Percentiles rank a stretch among this genome's conserved stretches.
Evolutionary conservation across 2,329 filamentous ascomycete species (phyloP).

Genomic region (Aspergillus felis): DNA sequence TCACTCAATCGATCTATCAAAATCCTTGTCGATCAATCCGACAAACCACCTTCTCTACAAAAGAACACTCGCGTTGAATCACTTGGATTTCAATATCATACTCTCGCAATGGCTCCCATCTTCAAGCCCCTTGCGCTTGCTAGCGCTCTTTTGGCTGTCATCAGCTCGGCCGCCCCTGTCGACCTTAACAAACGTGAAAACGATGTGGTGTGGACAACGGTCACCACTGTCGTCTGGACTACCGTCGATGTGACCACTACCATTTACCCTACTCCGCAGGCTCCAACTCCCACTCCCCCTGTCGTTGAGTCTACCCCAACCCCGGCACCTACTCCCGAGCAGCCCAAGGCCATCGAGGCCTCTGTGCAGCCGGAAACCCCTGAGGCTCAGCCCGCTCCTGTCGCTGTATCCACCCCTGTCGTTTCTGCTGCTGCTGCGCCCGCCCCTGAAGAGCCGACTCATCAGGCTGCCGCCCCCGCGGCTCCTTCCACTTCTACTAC

Average conservation of each 20-base stretch:
- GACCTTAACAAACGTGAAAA: constrained; percentile 32
- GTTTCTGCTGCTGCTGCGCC: neutral
- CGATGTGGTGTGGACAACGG: constrained; percentile 47
- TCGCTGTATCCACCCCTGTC: constrained; percentile 4
- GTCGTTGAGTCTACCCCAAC: constrained; percentile 11
- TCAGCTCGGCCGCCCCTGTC: constrained; percentile 29
- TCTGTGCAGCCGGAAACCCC: constrained; percentile 11
- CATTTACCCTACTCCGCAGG: constrained; percentile 37
- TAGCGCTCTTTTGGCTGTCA: constrained; percentile 31
- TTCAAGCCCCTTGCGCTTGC: constrained; percentile 35
- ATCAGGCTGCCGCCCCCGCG: neutral
- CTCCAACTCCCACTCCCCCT: constrained; percentile 16
- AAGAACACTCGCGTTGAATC: neutral
- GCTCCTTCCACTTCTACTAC: constrained; percentile 12
- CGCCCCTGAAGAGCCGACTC: neutral
- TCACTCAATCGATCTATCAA: neutral
- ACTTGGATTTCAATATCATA: constrained; percentile 8
- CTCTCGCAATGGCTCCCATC: constrained; percentile 33
- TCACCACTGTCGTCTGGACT: constrained; percentile 45
- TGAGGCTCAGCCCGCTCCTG: constrained; percentile 10
- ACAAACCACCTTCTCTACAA: neutral
- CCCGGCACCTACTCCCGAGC: constrained; percentile 1
- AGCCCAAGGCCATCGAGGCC: constrained; percentile 9
- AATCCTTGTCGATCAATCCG: neutral
- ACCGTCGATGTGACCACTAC: constrained; percentile 49